Base-by-base conservation (phyloP, 2,329 filamentous ascomycete genomes). In the Ophiostoma tasmaniense region DNA sequence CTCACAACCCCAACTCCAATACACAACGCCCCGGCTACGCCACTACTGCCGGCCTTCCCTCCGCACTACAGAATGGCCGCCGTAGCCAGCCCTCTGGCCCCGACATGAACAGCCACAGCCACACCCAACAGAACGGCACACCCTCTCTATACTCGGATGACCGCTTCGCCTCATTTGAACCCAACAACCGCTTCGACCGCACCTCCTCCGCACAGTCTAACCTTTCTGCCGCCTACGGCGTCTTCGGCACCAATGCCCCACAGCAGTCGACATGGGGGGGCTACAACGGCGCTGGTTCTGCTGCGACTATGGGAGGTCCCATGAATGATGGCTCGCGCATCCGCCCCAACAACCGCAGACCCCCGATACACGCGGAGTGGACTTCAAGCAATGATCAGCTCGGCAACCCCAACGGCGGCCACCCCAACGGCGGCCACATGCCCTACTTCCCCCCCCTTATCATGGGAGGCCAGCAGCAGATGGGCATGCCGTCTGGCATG, bases 31-130 rank as follows among this genome's bases (percentile, higher is more conserved):
- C 90, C 71, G 83, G 81, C 69, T 85, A 84, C 72, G 79, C 78
- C 68, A 86, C 85, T 74, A 84, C 82, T 89, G 82, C 82, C 84
- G 76, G 78, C 61, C 69, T 80, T 3, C 69, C 73, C 1, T 66
- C 71, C 1, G 64, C 68, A 42, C 73, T 77, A 64, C 74, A 73
- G 66, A 69, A 90, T 70, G 87, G 90, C 75, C 87, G 90, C 73
- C 89, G 90, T 76, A 64, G 61, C 61, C 61, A 64, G 61, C 61
- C 61, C 20, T 37, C 61, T 5, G 82, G 87, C 61, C 93, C 90
- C 73, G 91, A 93, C 77, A 92, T 96, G 73, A 83, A 84, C 71
- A 89, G 90, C 76, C 86, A 93, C 77, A 92, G 96, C 73, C 83
- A 84, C 71, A 89, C 90, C 76, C 86, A 84, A 71, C 87, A 88